These are phyloP conservation scores for Sporobolomyces pararoseus DNA, from an alignment of 768 basidiomycete genomes.

Conservation along the genomic window DNA sequence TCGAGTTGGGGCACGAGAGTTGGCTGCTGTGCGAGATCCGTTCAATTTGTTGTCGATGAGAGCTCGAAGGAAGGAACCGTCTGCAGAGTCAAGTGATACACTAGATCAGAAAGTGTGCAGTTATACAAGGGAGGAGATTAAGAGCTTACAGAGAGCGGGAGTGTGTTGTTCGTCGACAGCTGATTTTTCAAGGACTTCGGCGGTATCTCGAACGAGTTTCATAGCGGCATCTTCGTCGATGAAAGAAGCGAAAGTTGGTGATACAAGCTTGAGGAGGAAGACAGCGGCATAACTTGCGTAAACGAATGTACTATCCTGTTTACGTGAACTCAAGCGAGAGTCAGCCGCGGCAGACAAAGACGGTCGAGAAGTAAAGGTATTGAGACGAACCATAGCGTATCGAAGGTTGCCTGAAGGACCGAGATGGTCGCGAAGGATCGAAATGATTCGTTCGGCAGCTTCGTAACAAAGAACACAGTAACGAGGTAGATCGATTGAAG, in stretches of 20 bases:
- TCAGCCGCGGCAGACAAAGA: neutral
- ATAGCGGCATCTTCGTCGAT: conserved; percentile 69
- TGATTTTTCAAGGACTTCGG: conserved; percentile 69
- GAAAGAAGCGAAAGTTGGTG: conserved; percentile 75
- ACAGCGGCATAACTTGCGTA: conserved; percentile 88
- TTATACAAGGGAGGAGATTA: conserved; percentile 58
- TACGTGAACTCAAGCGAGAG: neutral
- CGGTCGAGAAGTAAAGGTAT: neutral
- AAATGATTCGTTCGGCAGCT: conserved; percentile 40
- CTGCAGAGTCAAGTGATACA: neutral
- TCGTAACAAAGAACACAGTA: conserved; percentile 42
- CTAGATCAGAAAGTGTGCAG: neutral
- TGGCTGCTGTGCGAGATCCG: conserved; percentile 35
- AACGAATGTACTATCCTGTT: conserved; percentile 76
- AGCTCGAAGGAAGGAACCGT: conserved; percentile 39
- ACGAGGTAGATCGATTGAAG: conserved; percentile 32
- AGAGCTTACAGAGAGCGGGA: conserved; percentile 79
- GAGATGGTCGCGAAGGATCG: conserved; percentile 71
- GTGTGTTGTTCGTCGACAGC: conserved; percentile 79
- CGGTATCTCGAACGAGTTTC: conserved; percentile 70
- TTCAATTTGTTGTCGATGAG: conserved; percentile 41
- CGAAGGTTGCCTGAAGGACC: conserved; percentile 71
- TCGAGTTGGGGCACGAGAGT: conserved; percentile 35
- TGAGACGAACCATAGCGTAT: conserved; percentile 60
- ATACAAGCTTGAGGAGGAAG: conserved; percentile 83